phyloP scores from a whole-genome alignment of 2,329 filamentous ascomycete species.

The Didymella pomorum region DNA sequence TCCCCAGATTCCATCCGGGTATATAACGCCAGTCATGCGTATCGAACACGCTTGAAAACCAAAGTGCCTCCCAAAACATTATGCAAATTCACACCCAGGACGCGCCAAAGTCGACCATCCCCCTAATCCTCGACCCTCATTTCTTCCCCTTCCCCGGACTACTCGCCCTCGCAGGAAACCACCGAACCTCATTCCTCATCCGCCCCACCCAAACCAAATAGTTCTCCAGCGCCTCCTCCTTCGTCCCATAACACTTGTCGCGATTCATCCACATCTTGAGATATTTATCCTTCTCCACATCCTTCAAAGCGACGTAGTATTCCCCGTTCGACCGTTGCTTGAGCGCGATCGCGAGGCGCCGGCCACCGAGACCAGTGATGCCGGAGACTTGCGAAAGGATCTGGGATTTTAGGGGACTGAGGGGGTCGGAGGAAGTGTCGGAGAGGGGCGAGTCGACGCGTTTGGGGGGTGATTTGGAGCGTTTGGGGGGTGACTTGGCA shows the following conservation, averaged over 20 bases:
- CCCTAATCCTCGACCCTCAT: neutral
- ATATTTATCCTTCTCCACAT: slow-evolving; percentile 37
- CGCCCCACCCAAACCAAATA: slow-evolving; percentile 38
- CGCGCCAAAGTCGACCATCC: neutral
- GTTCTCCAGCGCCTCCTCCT: slow-evolving; percentile 36
- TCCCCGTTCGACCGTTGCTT: slow-evolving; percentile 32
- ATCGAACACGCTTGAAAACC: neutral
- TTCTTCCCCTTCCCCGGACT: slow-evolving; percentile 17
- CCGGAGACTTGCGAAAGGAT: slow-evolving; percentile 24
- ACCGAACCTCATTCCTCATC: slow-evolving; percentile 32
- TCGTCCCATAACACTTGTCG: slow-evolving; percentile 32
- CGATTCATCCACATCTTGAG: slow-evolving; percentile 44
- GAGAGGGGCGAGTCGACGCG: slow-evolving; percentile 12
- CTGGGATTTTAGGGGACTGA: slow-evolving; percentile 10
- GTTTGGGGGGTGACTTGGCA: slow-evolving; percentile 4
- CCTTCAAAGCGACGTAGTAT: slow-evolving; percentile 42
- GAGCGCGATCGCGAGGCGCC: slow-evolving; percentile 30
- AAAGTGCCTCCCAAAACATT: neutral
- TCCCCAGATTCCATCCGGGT: slow-evolving; percentile 9
- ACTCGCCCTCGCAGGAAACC: slow-evolving; percentile 28
- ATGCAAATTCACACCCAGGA: no score
- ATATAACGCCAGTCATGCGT: slow-evolving; percentile 13
- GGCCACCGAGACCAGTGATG: slow-evolving; percentile 36
- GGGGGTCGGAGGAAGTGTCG: slow-evolving; percentile 3
- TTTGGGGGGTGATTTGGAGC: slow-evolving; percentile 15